Base-by-base conservation (phyloP, 306 rosid genomes). In the Canavalia ensiformis region DNA sequence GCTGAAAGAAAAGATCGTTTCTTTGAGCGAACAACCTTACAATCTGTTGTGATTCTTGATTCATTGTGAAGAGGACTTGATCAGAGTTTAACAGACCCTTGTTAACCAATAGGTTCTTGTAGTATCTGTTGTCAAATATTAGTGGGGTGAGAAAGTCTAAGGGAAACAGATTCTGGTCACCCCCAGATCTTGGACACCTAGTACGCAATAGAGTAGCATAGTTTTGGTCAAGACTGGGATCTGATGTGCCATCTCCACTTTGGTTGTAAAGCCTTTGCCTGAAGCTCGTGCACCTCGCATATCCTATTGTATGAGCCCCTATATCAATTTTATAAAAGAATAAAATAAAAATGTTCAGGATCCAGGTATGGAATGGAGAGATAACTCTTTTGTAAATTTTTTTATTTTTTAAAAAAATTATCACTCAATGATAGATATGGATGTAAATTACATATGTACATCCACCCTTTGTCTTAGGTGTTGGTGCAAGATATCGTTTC, bases 241-340 rank as follows among this genome's bases (percentile, higher is more conserved):
- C 99, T 4, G 92, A 79, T 18, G 52, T 55, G 11, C 97, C 93
- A n/a, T 91, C 89, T 29, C 98, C 97, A 25, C 86, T 74, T 75
- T 95, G 96, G 89, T 91, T 93, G 89, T 95, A 95, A 2, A 95
- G 92, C 18, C 98, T 91, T 87, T 95, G 99, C 86, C 89, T 88
- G 91, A 95, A 95, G 81, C 89, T 87, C 29, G 98, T 87, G 92
- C 99, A 95, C 54, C 98, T 78, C 4, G 97, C 45, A 49, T 91
- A 52, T 63, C 99, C 99, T 29, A 93, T 91, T 0, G 97, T 95
- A 87, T 95, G 99, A 42, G 97, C 86, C 81, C 99, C 98, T 93
- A 31, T 44, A 80, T n/a, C 63, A 83, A 56, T 13, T 13, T 9
- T 9, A 69, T 12, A 18, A 18, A 18, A 18, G 25, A 18, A 18